A percentile compares a stretch with the other conserved stretches of the same genome.
Conservation (phyloP, 768 basidiomycete genomes). For the Rhodotorula graminis region DNA sequence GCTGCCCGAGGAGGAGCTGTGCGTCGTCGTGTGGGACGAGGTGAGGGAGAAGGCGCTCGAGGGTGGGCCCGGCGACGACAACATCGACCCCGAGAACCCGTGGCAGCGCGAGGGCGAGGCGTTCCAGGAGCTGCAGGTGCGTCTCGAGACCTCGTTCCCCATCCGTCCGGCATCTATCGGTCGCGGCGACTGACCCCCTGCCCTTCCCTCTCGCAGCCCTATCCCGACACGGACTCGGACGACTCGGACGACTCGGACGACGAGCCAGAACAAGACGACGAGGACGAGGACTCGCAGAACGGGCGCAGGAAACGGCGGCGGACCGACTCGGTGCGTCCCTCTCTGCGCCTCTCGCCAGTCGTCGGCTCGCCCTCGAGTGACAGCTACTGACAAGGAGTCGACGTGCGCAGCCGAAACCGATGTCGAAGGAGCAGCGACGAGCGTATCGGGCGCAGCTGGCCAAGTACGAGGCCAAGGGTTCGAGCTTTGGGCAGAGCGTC, state of each 20-base stretch:
- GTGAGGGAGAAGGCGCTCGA: conserved; percentile 64
- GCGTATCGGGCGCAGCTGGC: conserved; percentile 62
- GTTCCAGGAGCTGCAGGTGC: conserved; percentile 76
- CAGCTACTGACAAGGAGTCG: too few relatives aligned
- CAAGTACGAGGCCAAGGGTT: conserved; percentile 78
- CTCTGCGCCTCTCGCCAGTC: too few relatives aligned
- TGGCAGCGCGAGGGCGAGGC: conserved; percentile 69
- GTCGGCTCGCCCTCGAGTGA: too few relatives aligned
- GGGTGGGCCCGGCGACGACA: conserved; percentile 50
- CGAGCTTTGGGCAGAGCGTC: conserved; percentile 82
- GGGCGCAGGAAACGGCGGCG: conserved; percentile 58
- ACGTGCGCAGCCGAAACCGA: conserved; percentile 52
- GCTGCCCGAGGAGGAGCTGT: conserved; percentile 49
- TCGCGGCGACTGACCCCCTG: neutral
- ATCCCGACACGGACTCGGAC: conserved; percentile 64
- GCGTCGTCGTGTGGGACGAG: conserved; percentile 71
- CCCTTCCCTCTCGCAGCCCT: conserved; percentile 56
- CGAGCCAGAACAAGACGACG: conserved; percentile 51
- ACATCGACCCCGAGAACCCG: conserved; percentile 40
- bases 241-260: conserved; percentile 44
- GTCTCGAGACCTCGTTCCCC: conserved; percentile 40
- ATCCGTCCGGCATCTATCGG: neutral
- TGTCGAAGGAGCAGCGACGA: conserved; percentile 67
- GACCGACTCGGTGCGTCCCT: conserved; percentile 46
- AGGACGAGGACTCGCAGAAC: conserved; percentile 43